Percentiles rank a stretch among this genome's conserved stretches.
Evolutionary conservation across 2,329 filamentous ascomycete species (phyloP).

Genomic region (Neopestalotiopsis clavispora): DNA sequence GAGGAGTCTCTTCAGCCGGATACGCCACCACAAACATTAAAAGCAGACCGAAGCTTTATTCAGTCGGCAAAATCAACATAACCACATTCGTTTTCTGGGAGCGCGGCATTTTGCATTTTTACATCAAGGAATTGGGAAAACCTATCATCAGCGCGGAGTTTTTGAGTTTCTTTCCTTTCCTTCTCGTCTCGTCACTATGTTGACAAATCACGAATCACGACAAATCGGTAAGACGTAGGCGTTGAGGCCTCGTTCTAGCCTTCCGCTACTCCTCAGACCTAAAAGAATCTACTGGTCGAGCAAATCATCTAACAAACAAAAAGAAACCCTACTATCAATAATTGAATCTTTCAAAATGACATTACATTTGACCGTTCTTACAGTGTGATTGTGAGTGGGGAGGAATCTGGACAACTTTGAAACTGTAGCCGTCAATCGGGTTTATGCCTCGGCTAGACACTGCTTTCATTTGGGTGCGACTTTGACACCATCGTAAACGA

Average conservation of each 20-base stretch:
- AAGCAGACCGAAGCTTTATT: background rate
- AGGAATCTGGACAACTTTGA: no score
- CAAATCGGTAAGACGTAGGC: background rate
- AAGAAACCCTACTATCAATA: background rate
- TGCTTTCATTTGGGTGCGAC: no score
- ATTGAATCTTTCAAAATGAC: background rate
- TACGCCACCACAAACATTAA: constrained; percentile 13
- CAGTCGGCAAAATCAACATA: background rate
- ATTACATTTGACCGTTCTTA: background rate
- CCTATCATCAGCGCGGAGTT: constrained; percentile 10
- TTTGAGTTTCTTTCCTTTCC: background rate
- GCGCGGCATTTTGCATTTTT: constrained; percentile 3
- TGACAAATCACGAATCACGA: constrained; percentile 8
- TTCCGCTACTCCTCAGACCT: background rate
- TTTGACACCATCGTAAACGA: no score
- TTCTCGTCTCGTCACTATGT: background rate
- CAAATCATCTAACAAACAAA: background rate
- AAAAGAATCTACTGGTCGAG: background rate
- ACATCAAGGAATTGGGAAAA: background rate
- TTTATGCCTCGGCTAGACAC: no score
- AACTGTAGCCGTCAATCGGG: no score
- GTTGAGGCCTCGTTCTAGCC: background rate
- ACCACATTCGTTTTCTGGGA: background rate
- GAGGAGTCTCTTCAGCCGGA: constrained; percentile 9
- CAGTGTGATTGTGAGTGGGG: background rate